phyloP scores from a whole-genome alignment of 2,329 filamentous ascomycete genomes.

The Epicoccum nigrum region DNA sequence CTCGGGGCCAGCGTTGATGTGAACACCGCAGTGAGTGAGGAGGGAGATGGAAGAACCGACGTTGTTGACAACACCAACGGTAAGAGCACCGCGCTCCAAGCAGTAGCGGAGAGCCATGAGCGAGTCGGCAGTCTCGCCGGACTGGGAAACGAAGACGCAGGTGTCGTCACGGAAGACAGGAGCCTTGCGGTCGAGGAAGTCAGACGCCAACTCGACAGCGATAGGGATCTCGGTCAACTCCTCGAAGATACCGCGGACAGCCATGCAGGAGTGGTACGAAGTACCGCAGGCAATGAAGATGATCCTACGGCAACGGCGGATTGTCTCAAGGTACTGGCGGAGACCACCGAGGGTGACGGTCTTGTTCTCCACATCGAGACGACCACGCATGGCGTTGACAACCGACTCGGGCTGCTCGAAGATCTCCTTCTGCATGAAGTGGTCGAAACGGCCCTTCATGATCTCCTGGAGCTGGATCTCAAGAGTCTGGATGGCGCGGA shows the following conservation, averaged over 20 bases:
- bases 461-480: slow-evolving; percentile 99
- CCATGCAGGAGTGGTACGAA: slow-evolving; percentile 99
- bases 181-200: slow-evolving; percentile 95
- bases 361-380: slow-evolving; percentile 91
- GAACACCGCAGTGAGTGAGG: slow-evolving; percentile 98
- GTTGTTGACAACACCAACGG: slow-evolving; percentile 97
- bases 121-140: slow-evolving; percentile 97
- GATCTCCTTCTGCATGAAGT: slow-evolving; percentile 99
- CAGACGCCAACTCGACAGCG: slow-evolving; percentile 92
- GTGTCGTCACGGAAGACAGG: slow-evolving; percentile 99
- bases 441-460: slow-evolving; percentile 99
- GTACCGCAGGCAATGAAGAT: slow-evolving; percentile 99
- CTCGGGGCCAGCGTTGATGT: slow-evolving; percentile 98
- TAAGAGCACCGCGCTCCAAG: slow-evolving; percentile 94
- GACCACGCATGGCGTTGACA: slow-evolving; percentile 99
- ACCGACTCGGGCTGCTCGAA: slow-evolving; percentile 99
- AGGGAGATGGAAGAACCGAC: slow-evolving; percentile 98
- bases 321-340: slow-evolving; percentile 94
- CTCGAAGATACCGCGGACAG: slow-evolving; percentile 95
- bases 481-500: slow-evolving; percentile 96
- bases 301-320: slow-evolving; percentile 93
- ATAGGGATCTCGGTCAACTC: slow-evolving; percentile 98
- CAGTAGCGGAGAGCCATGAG: slow-evolving; percentile 97
- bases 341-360: slow-evolving; percentile 94
- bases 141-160: slow-evolving; percentile 98